A percentile compares a stretch with the other conserved stretches of the same genome.
phyloP scores from a whole-genome alignment of 2,329 filamentous ascomycete species.

The Claviceps monticola region DNA sequence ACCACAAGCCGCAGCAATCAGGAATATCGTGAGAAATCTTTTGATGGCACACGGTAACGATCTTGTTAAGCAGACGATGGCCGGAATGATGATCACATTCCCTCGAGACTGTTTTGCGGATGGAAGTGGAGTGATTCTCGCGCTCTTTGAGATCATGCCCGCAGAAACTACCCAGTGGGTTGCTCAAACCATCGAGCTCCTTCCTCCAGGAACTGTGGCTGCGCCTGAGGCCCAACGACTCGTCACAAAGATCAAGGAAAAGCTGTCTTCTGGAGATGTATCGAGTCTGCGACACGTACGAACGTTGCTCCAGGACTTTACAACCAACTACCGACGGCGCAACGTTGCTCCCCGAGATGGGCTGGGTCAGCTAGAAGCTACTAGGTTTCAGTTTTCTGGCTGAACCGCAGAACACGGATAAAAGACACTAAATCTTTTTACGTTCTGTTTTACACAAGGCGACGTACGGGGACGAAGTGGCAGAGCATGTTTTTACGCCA shows the following conservation, averaged over 20 bases:
- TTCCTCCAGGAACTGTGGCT: constrained; percentile 71
- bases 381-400: constrained; percentile 66
- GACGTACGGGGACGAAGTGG: not conserved
- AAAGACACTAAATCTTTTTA: too few relatives aligned
- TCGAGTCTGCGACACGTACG: constrained; percentile 62
- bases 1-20: constrained; percentile 54
- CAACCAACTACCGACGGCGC: constrained; percentile 79
- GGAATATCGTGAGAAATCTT: constrained; percentile 58
- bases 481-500: not conserved
- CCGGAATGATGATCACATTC: constrained; percentile 99
- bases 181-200: constrained; percentile 65
- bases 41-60: constrained; percentile 57
- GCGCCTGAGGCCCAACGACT: constrained; percentile 69
- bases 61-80: constrained; percentile 78
- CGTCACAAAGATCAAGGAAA: constrained; percentile 66
- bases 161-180: constrained; percentile 71
- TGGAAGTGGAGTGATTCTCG: constrained; percentile 80
- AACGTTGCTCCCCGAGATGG: constrained; percentile 94
- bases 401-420: constrained; percentile 11
- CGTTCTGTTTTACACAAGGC: not conserved
- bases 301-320: constrained; percentile 85
- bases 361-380: constrained; percentile 72
- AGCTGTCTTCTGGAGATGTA: constrained; percentile 49
- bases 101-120: constrained; percentile 92
- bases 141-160: constrained; percentile 77